phyloP scores from a whole-genome alignment of 768 basidiomycete species.

The Lepiota venenata region DNA sequence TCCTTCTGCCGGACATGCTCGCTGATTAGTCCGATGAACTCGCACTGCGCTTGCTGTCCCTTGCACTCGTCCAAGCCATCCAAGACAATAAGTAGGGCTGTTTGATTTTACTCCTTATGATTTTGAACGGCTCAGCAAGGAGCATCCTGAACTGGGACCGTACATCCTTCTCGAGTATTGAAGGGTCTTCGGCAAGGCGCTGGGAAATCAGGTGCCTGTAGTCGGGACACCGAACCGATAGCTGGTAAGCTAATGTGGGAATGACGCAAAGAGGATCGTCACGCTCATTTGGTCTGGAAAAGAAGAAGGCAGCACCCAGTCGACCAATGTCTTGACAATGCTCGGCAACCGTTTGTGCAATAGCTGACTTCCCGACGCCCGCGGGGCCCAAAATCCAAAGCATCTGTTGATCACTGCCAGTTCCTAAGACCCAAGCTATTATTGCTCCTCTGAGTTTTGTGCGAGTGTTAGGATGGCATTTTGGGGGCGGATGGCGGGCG shows the following conservation, averaged over 20 bases:
- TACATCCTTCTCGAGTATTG: too few species aligned
- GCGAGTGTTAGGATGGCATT: not conserved
- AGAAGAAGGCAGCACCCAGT: conserved; percentile 6
- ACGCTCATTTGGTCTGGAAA: not conserved
- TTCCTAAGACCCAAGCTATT: not conserved
- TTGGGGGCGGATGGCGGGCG: not conserved
- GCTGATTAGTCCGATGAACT: not conserved
- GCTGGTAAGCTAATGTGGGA: not conserved
- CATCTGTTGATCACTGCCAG: not conserved
- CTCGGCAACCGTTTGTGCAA: conserved; percentile 5
- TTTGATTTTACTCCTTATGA: too few species aligned
- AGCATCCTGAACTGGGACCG: too few species aligned
- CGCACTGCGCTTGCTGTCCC: not conserved
- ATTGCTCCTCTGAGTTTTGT: not conserved
- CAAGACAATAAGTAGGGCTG: not conserved
- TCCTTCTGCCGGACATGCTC: too few species aligned
- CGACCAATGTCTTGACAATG: not conserved
- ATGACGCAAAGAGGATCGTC: not conserved
- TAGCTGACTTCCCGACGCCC: not conserved
- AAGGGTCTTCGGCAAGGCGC: too few species aligned
- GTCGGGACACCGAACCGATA: too few species aligned
- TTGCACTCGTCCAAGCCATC: not conserved
- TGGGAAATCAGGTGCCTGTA: too few species aligned
- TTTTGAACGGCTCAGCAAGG: too few species aligned
- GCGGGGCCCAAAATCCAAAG: conserved; percentile 4